phyloP scores from a whole-genome alignment of 768 basidiomycete genomes.

The Agaricus subrufescens region DNA sequence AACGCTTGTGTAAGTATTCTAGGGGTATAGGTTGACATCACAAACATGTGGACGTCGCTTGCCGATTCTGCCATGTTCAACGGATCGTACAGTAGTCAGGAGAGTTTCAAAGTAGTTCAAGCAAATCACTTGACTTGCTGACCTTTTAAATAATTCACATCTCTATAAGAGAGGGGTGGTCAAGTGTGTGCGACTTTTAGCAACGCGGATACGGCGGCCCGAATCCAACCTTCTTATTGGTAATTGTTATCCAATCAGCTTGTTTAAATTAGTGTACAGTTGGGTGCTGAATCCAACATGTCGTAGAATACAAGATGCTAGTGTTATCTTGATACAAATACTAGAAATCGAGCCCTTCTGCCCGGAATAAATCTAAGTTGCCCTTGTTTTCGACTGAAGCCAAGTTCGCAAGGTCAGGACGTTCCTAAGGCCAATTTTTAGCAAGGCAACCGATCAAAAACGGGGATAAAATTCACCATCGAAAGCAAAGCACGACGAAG shows the following conservation, averaged over 20 bases:
- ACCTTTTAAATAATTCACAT: background rate
- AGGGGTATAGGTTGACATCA: background rate
- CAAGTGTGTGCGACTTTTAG: no score
- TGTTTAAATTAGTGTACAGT: background rate
- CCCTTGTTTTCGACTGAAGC: constrained; percentile 59
- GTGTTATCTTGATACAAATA: constrained; percentile 6
- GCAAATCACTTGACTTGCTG: background rate
- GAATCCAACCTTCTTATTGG: no score
- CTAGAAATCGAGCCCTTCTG: constrained; percentile 89
- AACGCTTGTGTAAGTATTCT: background rate
- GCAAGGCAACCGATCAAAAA: constrained; percentile 3
- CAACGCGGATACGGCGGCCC: no score
- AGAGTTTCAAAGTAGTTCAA: no score
- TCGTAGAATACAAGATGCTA: background rate
- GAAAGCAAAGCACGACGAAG: constrained; percentile 73
- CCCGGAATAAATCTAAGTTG: constrained; percentile 68
- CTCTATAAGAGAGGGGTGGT: background rate
- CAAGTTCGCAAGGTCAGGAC: constrained; percentile 75
- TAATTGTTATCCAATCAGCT: background rate
- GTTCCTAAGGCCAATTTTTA: constrained; percentile 46
- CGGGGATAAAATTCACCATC: constrained; percentile 52
- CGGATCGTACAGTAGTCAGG: no score
- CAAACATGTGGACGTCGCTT: constrained; percentile 55
- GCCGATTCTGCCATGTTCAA: background rate
- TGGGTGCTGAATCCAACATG: background rate